phyloP scores from a whole-genome alignment of 2,329 filamentous ascomycete genomes.

The Aspergillus transmontanensis region DNA sequence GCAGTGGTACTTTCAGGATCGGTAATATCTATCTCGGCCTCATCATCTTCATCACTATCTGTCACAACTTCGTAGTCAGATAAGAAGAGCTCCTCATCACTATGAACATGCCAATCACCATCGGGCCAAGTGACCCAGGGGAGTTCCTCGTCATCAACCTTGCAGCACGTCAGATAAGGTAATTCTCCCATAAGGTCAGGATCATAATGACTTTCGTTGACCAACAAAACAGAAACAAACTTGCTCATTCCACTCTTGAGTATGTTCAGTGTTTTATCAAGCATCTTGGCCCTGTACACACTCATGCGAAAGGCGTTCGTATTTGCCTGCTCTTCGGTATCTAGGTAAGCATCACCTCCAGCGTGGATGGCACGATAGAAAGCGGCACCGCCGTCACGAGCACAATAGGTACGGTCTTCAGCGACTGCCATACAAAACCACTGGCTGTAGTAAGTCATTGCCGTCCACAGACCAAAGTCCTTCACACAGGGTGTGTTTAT shows the following conservation, averaged over 20 bases:
- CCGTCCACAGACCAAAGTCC: slow-evolving; percentile 14
- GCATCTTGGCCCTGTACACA: slow-evolving; percentile 26
- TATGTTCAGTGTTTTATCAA: slow-evolving; percentile 32
- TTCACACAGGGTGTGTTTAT: background rate
- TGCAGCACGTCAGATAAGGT: slow-evolving; percentile 49
- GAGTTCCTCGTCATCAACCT: slow-evolving; percentile 31
- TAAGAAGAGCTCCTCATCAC: background rate
- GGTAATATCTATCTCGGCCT: background rate
- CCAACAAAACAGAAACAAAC: slow-evolving; percentile 38
- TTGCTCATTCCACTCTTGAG: slow-evolving; percentile 44
- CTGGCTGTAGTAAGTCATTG: slow-evolving; percentile 36
- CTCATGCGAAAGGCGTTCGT: slow-evolving; percentile 34
- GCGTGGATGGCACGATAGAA: slow-evolving; percentile 47
- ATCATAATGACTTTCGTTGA: slow-evolving; percentile 37
- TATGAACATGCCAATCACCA: background rate
- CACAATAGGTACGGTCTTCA: slow-evolving; percentile 41
- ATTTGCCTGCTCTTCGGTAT: slow-evolving; percentile 29
- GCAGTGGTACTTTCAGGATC: background rate
- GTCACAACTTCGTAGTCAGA: background rate
- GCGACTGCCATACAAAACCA: slow-evolving; percentile 48
- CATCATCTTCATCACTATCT: background rate
- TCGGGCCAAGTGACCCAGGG: slow-evolving; percentile 8
- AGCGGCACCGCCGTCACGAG: slow-evolving; percentile 49
- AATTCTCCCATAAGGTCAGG: slow-evolving; percentile 38
- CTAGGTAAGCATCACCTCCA: slow-evolving; percentile 48